Evolutionary conservation across 805 yeast genomes (phyloP).

Genomic region (Starmerella geochares): DNA sequence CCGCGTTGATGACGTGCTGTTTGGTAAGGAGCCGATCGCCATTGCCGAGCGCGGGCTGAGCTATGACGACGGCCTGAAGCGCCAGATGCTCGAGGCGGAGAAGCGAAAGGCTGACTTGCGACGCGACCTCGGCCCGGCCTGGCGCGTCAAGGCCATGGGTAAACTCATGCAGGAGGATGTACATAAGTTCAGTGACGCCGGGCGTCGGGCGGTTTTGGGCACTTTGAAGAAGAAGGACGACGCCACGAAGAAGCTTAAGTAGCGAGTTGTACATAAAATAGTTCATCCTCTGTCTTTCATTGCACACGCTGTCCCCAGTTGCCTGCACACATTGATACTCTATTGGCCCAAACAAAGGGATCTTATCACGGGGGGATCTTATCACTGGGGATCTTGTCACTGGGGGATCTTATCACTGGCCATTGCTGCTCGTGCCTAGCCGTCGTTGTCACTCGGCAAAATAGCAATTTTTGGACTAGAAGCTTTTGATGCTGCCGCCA

Average conservation of each 20-base stretch:
- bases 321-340: too few relatives aligned
- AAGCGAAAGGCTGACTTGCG: slow-evolving; percentile 43
- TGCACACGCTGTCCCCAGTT: too few relatives aligned
- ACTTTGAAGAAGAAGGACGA: slow-evolving; percentile 10
- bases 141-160: slow-evolving; percentile 45
- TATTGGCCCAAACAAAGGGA: too few relatives aligned
- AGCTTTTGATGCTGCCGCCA: too few relatives aligned
- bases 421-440: too few relatives aligned
- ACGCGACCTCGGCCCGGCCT: slow-evolving; percentile 49
- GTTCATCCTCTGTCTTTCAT: too few relatives aligned
- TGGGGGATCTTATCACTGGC: too few relatives aligned
- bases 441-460: too few relatives aligned
- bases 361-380: too few relatives aligned
- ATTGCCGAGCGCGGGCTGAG: slow-evolving; percentile 64
- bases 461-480: too few relatives aligned
- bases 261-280: too few relatives aligned
- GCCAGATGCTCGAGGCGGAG: slow-evolving; percentile 40
- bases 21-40: slow-evolving; percentile 68
- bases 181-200: slow-evolving; percentile 26
- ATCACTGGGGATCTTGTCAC: too few relatives aligned
- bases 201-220: slow-evolving; percentile 23
- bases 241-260: background rate
- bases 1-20: slow-evolving; percentile 67
- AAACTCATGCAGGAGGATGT: slow-evolving; percentile 39
- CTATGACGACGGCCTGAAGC: slow-evolving; percentile 48